A percentile compares a stretch with the other conserved stretches of the same genome.
These are phyloP conservation scores for Septoria linicola DNA, from an alignment of 2,329 filamentous ascomycete genomes.

Conservation along the genomic window DNA sequence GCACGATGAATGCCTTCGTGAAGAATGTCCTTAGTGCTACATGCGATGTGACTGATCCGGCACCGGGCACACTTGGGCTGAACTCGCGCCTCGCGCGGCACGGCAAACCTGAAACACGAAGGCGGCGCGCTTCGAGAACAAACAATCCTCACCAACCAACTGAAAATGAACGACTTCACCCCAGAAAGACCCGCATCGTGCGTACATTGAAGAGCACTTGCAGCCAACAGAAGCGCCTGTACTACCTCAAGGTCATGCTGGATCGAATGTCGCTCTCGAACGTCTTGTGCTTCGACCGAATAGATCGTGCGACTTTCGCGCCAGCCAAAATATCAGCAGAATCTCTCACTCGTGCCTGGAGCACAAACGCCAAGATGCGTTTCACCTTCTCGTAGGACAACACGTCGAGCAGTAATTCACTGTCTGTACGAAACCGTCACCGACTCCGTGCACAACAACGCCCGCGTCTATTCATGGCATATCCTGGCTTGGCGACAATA, in stretches of 20 bases:
- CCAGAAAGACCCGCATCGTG: constrained; percentile 14
- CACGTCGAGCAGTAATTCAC: constrained; percentile 4
- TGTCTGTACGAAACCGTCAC: constrained; percentile 8
- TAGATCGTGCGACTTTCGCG: constrained; percentile 11
- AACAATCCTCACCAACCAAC: constrained; percentile 16
- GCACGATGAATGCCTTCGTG: too few relatives aligned
- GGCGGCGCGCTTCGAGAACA: constrained; percentile 16
- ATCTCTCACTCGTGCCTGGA: not conserved
- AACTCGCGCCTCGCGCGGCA: not conserved
- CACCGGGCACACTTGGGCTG: not conserved
- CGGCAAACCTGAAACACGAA: constrained; percentile 13
- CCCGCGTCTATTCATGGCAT: constrained; percentile 28
- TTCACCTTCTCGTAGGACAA: constrained; percentile 11
- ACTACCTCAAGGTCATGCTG: constrained; percentile 9
- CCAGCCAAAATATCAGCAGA: constrained; percentile 1
- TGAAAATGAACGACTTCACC: constrained; percentile 1
- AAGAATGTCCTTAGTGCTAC: too few relatives aligned
- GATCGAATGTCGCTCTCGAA: constrained; percentile 2
- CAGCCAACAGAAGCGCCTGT: constrained; percentile 11
- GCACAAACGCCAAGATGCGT: constrained; percentile 6
- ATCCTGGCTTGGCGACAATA: constrained; percentile 31
- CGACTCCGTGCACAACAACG: constrained; percentile 11
- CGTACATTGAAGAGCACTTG: constrained; percentile 1
- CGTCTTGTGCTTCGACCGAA: constrained; percentile 13
- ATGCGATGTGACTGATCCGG: not conserved